These are phyloP conservation scores for Xylariaceae sp. DNA, from an alignment of 2,329 filamentous ascomycete species.

Conservation along the genomic window DNA sequence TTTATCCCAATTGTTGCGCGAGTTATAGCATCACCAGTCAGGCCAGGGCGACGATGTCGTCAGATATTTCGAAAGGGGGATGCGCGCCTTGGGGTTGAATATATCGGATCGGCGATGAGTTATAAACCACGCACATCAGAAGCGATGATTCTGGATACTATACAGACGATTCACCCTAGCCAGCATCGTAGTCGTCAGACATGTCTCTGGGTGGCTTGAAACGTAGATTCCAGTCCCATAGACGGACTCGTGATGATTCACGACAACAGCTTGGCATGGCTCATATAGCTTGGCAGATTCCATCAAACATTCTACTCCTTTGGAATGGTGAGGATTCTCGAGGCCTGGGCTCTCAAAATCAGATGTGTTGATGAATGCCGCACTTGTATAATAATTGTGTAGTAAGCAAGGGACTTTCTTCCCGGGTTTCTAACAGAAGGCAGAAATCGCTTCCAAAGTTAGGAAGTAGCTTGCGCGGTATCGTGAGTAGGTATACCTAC, in stretches of 20 bases:
- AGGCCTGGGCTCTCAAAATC: neutral
- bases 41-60: no score
- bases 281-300: neutral
- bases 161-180: no score
- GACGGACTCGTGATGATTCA: neutral
- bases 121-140: neutral
- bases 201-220: no score
- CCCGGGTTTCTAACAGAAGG: neutral
- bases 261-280: neutral
- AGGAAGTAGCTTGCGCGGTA: neutral
- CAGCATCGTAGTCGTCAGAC: neutral
- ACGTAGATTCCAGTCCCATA: neutral
- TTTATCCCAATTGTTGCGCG: no score
- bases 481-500: no score
- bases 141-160: neutral
- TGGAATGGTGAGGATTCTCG: neutral
- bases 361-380: neutral
- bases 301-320: neutral
- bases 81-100: neutral
- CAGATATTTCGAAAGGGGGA: no score
- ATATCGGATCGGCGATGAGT: neutral
- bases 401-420: no score
- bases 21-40: no score
- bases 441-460: neutral
- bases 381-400: neutral